Evolutionary conservation across 345 rosid species (phyloP).

Genomic region (Eucalyptus brandiana): DNA sequence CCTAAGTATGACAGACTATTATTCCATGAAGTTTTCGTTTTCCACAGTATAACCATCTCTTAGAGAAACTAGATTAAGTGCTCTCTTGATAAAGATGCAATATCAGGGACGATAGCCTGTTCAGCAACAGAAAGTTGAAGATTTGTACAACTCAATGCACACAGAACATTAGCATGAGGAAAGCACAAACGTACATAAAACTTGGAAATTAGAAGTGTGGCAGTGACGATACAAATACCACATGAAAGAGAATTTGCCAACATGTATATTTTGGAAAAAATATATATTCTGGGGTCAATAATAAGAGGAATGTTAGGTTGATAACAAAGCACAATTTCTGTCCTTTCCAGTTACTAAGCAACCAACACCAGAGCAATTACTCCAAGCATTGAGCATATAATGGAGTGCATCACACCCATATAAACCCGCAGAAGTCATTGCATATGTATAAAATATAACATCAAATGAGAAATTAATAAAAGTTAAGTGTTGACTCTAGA

Average conservation of each 20-base stretch:
- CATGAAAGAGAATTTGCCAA: neutral
- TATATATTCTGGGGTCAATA: neutral
- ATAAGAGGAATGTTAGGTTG: neutral
- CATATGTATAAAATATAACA: neutral
- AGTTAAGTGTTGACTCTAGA: neutral
- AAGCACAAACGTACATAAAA: neutral
- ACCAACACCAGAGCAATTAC: neutral
- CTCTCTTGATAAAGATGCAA: neutral
- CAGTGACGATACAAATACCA: neutral
- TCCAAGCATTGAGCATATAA: neutral
- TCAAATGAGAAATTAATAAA: neutral
- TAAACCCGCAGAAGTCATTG: neutral
- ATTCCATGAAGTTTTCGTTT: neutral
- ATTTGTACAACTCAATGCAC: neutral
- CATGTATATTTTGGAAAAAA: neutral
- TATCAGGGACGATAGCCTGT: neutral
- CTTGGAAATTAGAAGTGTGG: neutral
- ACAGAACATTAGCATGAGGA: neutral
- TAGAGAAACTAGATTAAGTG: neutral
- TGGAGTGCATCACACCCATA: neutral
- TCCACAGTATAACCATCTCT: neutral
- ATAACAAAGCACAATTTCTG: neutral
- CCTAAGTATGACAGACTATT: neutral
- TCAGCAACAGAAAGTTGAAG: neutral
- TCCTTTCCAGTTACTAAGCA: neutral